Conservation (phyloP, 2,329 filamentous ascomycete species). For the Septoria petroselini region DNA sequence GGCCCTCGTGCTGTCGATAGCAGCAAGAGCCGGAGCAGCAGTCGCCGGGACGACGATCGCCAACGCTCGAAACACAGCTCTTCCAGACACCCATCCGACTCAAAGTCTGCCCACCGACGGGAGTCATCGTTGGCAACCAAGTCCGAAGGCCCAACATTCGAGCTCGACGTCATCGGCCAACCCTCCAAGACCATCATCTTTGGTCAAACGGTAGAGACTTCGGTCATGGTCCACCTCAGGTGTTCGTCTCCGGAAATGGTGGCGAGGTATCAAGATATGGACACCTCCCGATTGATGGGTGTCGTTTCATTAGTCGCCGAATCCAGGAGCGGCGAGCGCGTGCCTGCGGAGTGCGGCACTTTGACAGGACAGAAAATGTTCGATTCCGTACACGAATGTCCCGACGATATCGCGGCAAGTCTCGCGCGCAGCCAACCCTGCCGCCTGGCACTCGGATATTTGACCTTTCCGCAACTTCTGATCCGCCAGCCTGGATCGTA, state of each 20-base stretch:
- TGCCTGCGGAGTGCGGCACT: conserved; percentile 31
- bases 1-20: conserved; percentile 34
- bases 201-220: conserved; percentile 33
- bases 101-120: conserved; percentile 29
- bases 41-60: conserved; percentile 27
- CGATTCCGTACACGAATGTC: conserved; percentile 35
- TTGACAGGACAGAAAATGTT: conserved; percentile 36
- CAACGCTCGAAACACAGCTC: conserved; percentile 27
- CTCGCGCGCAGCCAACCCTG: conserved; percentile 32
- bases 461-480: conserved; percentile 34
- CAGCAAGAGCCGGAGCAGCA: conserved; percentile 24
- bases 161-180: conserved; percentile 36
- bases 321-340: conserved; percentile 30
- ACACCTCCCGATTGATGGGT: conserved; percentile 33
- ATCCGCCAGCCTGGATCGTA: conserved; percentile 36
- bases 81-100: conserved; percentile 28
- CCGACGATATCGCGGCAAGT: conserved; percentile 29
- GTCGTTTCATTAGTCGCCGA: conserved; percentile 34
- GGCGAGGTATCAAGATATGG: conserved; percentile 25
- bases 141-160: conserved; percentile 30
- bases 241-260: conserved; percentile 28
- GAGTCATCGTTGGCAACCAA: conserved; percentile 23
- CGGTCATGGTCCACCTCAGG: conserved; percentile 34
- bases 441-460: conserved; percentile 34
- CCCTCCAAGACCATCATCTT: conserved; percentile 29